phyloP scores from a whole-genome alignment of 1,284 basidiomycete species.

The Pterulicium gracile region DNA sequence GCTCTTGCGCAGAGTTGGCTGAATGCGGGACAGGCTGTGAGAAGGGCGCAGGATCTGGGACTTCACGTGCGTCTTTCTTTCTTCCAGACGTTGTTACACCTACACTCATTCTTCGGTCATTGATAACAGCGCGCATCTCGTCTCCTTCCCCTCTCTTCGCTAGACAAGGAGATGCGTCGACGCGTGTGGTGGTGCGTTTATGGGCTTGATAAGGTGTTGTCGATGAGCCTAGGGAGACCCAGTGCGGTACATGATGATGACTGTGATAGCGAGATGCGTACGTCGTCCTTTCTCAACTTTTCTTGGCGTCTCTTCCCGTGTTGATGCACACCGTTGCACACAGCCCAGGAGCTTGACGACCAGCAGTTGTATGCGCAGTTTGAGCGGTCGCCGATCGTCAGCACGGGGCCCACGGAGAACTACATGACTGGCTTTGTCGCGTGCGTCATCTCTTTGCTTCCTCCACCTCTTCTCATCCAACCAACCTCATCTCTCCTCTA shows the following conservation, averaged over 20 bases:
- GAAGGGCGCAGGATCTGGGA: constrained; percentile 13
- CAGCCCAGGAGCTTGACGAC: background rate
- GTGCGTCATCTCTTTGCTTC: constrained; percentile 6
- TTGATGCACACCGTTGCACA: constrained; percentile 7
- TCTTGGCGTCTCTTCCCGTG: constrained; percentile 4
- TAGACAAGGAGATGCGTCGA: constrained; percentile 13
- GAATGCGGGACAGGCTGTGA: constrained; percentile 12
- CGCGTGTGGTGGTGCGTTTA: constrained; percentile 16
- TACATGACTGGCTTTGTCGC: constrained; percentile 14
- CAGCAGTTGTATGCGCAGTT: background rate
- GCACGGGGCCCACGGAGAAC: constrained; percentile 3
- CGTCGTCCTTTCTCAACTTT: constrained; percentile 6
- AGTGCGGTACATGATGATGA: constrained; percentile 13
- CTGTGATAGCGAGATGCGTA: constrained; percentile 13
- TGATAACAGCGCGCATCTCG: constrained; percentile 10
- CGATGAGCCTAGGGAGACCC: constrained; percentile 13
- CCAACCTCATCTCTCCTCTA: constrained; percentile 3
- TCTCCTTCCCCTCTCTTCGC: constrained; percentile 8
- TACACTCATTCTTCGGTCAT: background rate
- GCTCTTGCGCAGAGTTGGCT: constrained; percentile 15
- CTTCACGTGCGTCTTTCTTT: constrained; percentile 11
- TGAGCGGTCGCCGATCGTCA: background rate
- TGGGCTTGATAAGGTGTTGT: constrained; percentile 12
- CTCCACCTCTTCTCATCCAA: background rate
- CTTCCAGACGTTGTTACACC: background rate